Evolutionary conservation across 2,329 filamentous ascomycete species (phyloP).

Genomic region (Pseudogymnoascus sp.): DNA sequence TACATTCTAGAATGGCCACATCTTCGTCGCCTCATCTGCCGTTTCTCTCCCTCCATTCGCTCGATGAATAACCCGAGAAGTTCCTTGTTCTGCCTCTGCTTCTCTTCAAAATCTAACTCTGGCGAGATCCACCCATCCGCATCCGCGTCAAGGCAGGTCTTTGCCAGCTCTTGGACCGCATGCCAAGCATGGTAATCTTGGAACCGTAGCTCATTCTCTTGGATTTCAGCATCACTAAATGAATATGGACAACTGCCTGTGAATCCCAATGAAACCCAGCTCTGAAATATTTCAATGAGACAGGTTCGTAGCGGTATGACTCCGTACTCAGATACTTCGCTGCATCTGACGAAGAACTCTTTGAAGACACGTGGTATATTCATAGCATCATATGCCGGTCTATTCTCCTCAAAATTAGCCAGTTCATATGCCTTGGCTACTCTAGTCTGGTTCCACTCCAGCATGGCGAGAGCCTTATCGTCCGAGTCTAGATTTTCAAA

Average conservation of each 20-base stretch:
- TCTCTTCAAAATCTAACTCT: neutral
- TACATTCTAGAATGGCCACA: neutral
- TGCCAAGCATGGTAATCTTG: neutral
- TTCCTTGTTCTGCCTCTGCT: neutral
- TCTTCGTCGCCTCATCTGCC: neutral
- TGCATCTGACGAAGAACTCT: neutral
- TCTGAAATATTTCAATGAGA: neutral
- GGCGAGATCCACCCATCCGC: neutral
- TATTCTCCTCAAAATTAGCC: neutral
- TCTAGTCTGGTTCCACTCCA: neutral
- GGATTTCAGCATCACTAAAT: neutral
- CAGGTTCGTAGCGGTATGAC: neutral
- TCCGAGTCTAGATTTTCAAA: conserved; percentile 31
- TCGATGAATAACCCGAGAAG: neutral
- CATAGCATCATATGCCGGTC: neutral
- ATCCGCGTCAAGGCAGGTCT: neutral
- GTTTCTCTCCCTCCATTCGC: neutral
- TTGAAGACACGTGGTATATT: neutral
- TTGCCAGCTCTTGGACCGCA: neutral
- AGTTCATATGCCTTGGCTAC: neutral
- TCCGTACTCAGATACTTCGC: neutral
- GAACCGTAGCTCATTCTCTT: neutral
- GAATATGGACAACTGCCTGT: neutral
- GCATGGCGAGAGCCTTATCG: conserved; percentile 11
- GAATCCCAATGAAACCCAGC: neutral